Evolutionary conservation across 768 basidiomycete genomes (phyloP).

Genomic region (Hygrocybe coccinea): DNA sequence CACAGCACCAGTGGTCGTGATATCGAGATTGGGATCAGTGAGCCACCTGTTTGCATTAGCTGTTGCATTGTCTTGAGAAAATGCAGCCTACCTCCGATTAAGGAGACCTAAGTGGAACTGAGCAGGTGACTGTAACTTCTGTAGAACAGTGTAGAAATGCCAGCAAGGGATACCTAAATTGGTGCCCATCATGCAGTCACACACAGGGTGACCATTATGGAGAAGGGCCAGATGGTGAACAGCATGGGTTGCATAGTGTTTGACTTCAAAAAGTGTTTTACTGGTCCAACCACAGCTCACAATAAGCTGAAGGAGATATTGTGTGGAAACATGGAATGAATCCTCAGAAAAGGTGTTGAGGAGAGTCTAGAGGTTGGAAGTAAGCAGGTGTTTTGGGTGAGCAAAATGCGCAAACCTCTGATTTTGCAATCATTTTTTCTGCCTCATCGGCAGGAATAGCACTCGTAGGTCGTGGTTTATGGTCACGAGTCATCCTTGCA

Average conservation of each 20-base stretch:
- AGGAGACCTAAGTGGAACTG: too few relatives aligned
- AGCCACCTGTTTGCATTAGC: too few relatives aligned
- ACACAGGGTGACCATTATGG: slow-evolving; percentile 6
- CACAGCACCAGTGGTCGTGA: too few relatives aligned
- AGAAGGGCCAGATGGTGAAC: slow-evolving; percentile 27
- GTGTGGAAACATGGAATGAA: slow-evolving; percentile 22
- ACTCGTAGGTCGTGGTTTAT: slow-evolving; percentile 6
- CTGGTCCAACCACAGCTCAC: slow-evolving; percentile 17
- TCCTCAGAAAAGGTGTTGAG: slow-evolving; percentile 30
- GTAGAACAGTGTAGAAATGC: too few relatives aligned
- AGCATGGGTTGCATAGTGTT: slow-evolving; percentile 14
- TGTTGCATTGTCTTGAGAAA: too few relatives aligned
- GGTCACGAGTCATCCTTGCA: too few relatives aligned
- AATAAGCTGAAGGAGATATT: slow-evolving; percentile 26
- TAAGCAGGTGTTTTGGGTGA: background rate
- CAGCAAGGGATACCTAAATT: too few relatives aligned
- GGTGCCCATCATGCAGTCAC: too few relatives aligned
- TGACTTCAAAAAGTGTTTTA: slow-evolving; percentile 22
- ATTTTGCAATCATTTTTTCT: slow-evolving; percentile 2
- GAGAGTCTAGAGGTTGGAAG: slow-evolving; percentile 13
- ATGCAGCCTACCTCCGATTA: too few relatives aligned
- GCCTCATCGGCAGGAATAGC: slow-evolving; percentile 20
- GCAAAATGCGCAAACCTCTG: background rate
- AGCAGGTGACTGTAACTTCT: too few relatives aligned
- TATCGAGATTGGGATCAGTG: too few relatives aligned